Evolutionary conservation across 164 flowering plant species (phyloP).

Genomic region (Magnolia kwangsiensis): DNA sequence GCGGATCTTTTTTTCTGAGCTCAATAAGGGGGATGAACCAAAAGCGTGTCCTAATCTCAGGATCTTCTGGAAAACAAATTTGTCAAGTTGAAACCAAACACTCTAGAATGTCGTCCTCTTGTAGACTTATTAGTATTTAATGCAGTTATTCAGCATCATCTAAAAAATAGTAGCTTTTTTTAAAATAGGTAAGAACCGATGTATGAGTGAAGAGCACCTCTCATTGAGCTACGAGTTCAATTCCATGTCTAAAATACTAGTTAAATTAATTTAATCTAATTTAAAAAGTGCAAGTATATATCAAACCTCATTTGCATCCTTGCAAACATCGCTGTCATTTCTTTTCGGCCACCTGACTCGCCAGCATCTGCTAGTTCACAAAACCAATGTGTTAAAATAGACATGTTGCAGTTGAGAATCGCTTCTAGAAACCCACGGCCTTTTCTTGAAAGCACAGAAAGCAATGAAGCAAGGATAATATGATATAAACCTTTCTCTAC

Average conservation of each 20-base stretch:
- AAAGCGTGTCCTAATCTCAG: no score
- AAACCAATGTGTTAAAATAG: conserved; percentile 6
- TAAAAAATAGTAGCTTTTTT: background rate
- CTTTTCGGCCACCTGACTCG: conserved; percentile 86
- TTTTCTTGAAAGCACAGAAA: background rate
- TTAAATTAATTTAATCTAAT: background rate
- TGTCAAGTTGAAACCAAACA: no score
- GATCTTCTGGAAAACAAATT: no score
- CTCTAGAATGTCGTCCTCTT: no score
- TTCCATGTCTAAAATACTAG: background rate
- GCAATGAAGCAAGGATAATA: background rate
- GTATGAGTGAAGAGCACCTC: no score
- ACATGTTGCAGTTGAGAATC: background rate
- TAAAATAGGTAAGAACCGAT: no score
- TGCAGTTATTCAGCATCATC: background rate
- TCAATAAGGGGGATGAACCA: no score
- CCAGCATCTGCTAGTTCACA: conserved; percentile 67
- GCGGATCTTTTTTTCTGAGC: no score
- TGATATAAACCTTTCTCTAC: conserved; percentile 71
- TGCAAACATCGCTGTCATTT: conserved; percentile 43
- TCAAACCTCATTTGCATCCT: conserved; percentile 96
- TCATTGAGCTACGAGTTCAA: background rate
- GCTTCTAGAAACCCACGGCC: background rate
- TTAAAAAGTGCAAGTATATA: background rate
- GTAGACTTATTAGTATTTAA: no score